Evolutionary conservation across 2,329 filamentous ascomycete genomes (phyloP).

Genomic region (Colletotrichum somersetense): DNA sequence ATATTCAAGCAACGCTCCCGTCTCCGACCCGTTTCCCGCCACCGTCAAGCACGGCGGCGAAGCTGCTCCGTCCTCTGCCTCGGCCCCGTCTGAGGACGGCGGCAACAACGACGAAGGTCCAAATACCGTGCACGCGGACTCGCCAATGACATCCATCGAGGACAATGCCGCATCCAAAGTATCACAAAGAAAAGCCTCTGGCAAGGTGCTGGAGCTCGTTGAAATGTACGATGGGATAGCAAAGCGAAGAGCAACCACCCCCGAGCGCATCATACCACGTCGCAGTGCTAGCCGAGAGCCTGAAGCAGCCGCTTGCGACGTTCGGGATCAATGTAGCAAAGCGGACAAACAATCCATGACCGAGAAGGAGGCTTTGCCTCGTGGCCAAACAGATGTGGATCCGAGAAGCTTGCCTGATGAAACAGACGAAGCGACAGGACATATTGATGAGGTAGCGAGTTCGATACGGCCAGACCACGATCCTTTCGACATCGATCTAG

Average conservation of each 20-base stretch:
- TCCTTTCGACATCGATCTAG: slow-evolving; percentile 49
- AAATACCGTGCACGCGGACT: slow-evolving; percentile 48
- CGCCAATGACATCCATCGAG: slow-evolving; percentile 60
- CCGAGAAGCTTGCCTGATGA: not conserved
- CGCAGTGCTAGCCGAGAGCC: slow-evolving; percentile 32
- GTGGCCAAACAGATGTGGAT: not conserved
- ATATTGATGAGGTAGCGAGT: slow-evolving; percentile 14
- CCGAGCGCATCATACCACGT: slow-evolving; percentile 9
- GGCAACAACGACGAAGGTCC: slow-evolving; percentile 44
- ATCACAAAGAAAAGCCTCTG: slow-evolving; percentile 29
- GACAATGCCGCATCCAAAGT: slow-evolving; percentile 48
- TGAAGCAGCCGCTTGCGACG: not conserved
- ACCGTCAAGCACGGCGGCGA: not conserved
- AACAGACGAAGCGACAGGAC: not conserved
- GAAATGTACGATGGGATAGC: slow-evolving; percentile 63
- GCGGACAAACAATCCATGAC: not conserved
- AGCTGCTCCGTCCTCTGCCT: slow-evolving; percentile 14
- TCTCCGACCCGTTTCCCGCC: not conserved
- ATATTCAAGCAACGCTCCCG: not conserved
- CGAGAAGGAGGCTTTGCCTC: not conserved
- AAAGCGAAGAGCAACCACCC: slow-evolving; percentile 39
- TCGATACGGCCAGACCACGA: slow-evolving; percentile 33
- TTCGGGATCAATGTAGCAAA: not conserved
- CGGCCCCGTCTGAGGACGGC: slow-evolving; percentile 45
- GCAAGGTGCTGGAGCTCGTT: slow-evolving; percentile 64